A percentile compares a stretch with the other conserved stretches of the same genome.
phyloP scores from a whole-genome alignment of 106 monocot genomes.

The Dendrobium huoshanense region DNA sequence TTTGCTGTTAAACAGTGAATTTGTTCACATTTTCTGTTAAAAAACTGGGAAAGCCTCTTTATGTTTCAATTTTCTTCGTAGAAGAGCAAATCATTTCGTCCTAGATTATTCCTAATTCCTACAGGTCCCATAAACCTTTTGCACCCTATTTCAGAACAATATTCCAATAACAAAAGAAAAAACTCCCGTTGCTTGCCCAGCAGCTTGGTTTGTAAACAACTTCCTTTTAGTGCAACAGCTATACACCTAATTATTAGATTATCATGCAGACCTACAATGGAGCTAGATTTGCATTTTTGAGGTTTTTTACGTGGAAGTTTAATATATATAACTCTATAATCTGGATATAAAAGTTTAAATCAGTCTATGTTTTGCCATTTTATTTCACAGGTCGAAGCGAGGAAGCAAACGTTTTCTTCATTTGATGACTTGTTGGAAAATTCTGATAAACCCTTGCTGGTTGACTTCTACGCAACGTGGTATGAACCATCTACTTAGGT shows the following conservation, averaged over 20 bases:
- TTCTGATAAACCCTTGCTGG: conserved; percentile 75
- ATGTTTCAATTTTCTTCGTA: too few species aligned
- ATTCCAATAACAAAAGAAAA: not conserved
- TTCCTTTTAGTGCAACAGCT: too few species aligned
- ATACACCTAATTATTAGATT: not conserved
- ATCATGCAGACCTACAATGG: too few species aligned
- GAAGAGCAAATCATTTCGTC: too few species aligned
- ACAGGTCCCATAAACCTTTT: not conserved
- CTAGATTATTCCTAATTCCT: too few species aligned
- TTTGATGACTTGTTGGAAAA: conserved; percentile 83
- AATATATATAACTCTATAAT: not conserved
- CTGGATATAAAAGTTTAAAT: not conserved
- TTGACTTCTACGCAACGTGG: conserved; percentile 98
- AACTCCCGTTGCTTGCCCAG: not conserved
- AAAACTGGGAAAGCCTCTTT: too few species aligned
- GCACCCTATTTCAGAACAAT: not conserved
- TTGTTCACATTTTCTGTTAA: too few species aligned
- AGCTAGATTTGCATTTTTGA: not conserved
- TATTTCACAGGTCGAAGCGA: conserved; percentile 57
- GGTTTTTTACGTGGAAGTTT: not conserved
- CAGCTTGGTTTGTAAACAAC: too few species aligned
- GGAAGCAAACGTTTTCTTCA: conserved; percentile 66
- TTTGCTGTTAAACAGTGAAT: too few species aligned
- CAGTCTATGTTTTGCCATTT: not conserved
- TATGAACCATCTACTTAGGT: conserved; percentile 10